phyloP scores from a whole-genome alignment of 768 basidiomycete species.

The Kwoniella newhampshirensis region DNA sequence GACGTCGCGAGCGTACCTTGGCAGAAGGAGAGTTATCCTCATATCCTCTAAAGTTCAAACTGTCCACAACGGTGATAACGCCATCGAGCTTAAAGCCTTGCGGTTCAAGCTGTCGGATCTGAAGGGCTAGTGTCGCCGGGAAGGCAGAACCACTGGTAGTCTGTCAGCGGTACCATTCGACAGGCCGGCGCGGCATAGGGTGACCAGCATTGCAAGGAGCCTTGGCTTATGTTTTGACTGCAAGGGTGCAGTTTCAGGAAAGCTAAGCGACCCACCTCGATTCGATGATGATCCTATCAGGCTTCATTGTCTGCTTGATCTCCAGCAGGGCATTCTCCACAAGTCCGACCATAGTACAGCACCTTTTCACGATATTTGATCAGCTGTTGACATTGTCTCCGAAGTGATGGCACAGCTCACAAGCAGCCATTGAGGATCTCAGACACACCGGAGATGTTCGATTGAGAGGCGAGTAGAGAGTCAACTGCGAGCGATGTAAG shows the following conservation, averaged over 20 bases:
- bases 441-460: conserved; percentile 73
- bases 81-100: conserved; percentile 83
- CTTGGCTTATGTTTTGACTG: not conserved
- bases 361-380: conserved; percentile 58
- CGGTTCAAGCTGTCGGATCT: conserved; percentile 83
- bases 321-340: conserved; percentile 88
- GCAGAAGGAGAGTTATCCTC: conserved; percentile 90
- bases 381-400: not conserved
- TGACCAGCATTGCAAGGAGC: not conserved
- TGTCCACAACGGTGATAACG: conserved; percentile 77
- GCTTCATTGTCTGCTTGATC: conserved; percentile 74
- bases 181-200: not conserved
- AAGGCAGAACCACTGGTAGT: conserved; percentile 79
- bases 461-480: conserved; percentile 82
- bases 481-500: conserved; percentile 63
- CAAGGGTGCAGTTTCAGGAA: not conserved
- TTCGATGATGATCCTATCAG: conserved; percentile 92
- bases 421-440: conserved; percentile 97
- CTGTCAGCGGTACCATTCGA: too few species aligned
- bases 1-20: conserved; percentile 62
- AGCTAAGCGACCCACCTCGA: conserved; percentile 68
- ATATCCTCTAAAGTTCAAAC: conserved; percentile 84
- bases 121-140: conserved; percentile 90
- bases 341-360: conserved; percentile 89
- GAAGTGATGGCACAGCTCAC: conserved; percentile 60